A percentile compares a stretch with the other conserved stretches of the same genome.
phyloP scores from a whole-genome alignment of 2,329 filamentous ascomycete genomes.

The Ceratocystis ficicola region DNA sequence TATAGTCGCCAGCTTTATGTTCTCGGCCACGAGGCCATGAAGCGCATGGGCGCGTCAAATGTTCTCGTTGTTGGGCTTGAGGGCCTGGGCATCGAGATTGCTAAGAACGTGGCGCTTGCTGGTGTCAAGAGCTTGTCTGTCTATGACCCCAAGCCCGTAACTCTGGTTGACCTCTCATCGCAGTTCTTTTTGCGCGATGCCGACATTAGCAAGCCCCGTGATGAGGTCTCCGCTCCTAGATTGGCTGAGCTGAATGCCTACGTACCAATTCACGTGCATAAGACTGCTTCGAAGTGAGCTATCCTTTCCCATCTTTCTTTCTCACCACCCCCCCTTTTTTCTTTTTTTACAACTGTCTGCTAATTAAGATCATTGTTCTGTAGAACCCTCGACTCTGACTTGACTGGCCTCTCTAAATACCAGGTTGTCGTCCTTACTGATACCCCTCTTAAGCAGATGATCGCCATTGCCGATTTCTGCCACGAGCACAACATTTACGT shows the following conservation, averaged over 20 bases:
- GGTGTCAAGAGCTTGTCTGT: conserved; percentile 95
- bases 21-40: conserved; percentile 75
- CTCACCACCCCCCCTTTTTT: neutral
- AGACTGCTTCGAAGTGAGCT: conserved; percentile 39
- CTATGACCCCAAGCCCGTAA: conserved; percentile 74
- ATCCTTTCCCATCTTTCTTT: conserved; percentile 20
- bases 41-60: conserved; percentile 95
- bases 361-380: neutral
- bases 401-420: conserved; percentile 76
- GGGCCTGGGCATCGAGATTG: conserved; percentile 92
- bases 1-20: conserved; percentile 66
- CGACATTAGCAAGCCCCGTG: conserved; percentile 87
- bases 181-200: conserved; percentile 88
- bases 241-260: conserved; percentile 95
- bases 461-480: conserved; percentile 80
- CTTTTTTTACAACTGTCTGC: neutral
- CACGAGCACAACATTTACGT: conserved; percentile 88
- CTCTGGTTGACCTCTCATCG: conserved; percentile 80
- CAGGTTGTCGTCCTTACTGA: conserved; percentile 88
- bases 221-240: conserved; percentile 71
- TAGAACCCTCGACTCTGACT: conserved; percentile 56
- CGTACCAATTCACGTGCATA: conserved; percentile 73
- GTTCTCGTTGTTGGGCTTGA: conserved; percentile 84
- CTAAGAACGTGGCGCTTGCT: conserved; percentile 95
- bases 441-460: conserved; percentile 66